phyloP scores from a whole-genome alignment of 345 rosid genomes.

The Limnanthes douglasii region DNA sequence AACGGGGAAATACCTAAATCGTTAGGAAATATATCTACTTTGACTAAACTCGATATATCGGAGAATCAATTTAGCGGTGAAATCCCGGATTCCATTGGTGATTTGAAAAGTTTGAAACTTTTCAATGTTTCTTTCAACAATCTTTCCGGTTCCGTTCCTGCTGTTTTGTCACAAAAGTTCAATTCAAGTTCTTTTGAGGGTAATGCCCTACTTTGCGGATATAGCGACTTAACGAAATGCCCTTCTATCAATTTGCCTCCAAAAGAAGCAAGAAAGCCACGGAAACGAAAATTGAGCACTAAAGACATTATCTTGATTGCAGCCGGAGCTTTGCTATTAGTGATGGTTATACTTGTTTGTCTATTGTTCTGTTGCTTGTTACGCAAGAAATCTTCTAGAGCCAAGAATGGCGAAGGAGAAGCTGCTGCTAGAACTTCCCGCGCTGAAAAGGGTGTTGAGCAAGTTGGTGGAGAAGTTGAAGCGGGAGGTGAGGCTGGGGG shows the following conservation, averaged over 20 bases:
- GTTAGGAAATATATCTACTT: conserved; percentile 35
- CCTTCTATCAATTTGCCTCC: conserved; percentile 23
- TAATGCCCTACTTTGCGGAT: conserved; percentile 72
- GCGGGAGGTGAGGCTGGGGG: conserved; percentile 74
- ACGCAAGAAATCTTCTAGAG: conserved; percentile 29
- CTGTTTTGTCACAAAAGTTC: conserved; percentile 47
- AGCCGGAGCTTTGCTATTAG: conserved; percentile 45
- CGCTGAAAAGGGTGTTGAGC: conserved; percentile 30
- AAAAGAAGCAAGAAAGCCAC: conserved; percentile 10
- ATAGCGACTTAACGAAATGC: conserved; percentile 35
- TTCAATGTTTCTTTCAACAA: conserved; percentile 80
- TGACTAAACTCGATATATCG: conserved; percentile 37
- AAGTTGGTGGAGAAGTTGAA: conserved; percentile 29
- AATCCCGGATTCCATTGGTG: conserved; percentile 46
- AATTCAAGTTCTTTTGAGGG: conserved; percentile 61
- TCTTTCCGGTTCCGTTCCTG: conserved; percentile 83
- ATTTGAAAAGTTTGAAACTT: conserved; percentile 30
- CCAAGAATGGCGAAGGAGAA: conserved; percentile 22
- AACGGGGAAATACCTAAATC: conserved; percentile 42
- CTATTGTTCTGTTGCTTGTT: conserved; percentile 55
- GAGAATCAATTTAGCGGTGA: conserved; percentile 48
- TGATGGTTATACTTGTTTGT: conserved; percentile 41
- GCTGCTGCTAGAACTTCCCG: conserved; percentile 13
- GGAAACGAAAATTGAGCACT: conserved; percentile 28
- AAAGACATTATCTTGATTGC: conserved; percentile 70